Conservation (phyloP, 1,284 basidiomycete genomes). For the Boletus semigastroideus region DNA sequence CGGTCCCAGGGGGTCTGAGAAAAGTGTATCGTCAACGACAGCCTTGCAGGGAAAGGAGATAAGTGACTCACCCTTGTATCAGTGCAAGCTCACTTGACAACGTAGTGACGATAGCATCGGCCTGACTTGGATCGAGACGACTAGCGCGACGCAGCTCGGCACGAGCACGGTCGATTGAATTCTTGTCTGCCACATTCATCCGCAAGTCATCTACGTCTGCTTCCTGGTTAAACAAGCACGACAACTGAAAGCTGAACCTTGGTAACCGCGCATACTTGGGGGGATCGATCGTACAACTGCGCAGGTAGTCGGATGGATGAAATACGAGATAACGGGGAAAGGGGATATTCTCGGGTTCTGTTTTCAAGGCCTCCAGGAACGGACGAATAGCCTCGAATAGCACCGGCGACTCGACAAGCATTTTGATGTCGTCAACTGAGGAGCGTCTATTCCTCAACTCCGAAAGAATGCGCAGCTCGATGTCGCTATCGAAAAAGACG, state of each 20-base stretch:
- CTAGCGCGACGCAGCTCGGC: conserved; percentile 44
- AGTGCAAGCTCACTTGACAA: conserved; percentile 56
- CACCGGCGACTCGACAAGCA: conserved; percentile 58
- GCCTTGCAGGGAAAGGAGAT: neutral
- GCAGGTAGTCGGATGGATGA: conserved; percentile 34
- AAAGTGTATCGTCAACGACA: conserved; percentile 1
- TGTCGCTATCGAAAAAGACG: conserved; percentile 50
- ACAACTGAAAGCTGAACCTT: conserved; percentile 49
- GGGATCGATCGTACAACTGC: conserved; percentile 39
- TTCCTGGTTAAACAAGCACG: conserved; percentile 37
- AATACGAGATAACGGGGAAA: conserved; percentile 53
- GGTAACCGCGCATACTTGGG: conserved; percentile 50
- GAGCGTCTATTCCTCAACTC: conserved; percentile 28
- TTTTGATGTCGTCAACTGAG: conserved; percentile 11
- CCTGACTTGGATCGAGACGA: conserved; percentile 64
- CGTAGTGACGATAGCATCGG: conserved; percentile 61
- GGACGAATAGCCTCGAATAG: conserved; percentile 63
- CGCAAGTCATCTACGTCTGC: conserved; percentile 21
- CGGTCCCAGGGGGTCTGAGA: conserved; percentile 69
- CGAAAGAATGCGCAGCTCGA: conserved; percentile 47
- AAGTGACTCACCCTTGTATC: conserved; percentile 62
- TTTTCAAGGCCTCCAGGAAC: conserved; percentile 54
- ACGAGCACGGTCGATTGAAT: conserved; percentile 37
- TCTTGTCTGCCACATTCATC: conserved; percentile 19
- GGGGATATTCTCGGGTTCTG: conserved; percentile 52